Base-by-base conservation (phyloP, 2,329 filamentous ascomycete species). In the Elsinoe australis region DNA sequence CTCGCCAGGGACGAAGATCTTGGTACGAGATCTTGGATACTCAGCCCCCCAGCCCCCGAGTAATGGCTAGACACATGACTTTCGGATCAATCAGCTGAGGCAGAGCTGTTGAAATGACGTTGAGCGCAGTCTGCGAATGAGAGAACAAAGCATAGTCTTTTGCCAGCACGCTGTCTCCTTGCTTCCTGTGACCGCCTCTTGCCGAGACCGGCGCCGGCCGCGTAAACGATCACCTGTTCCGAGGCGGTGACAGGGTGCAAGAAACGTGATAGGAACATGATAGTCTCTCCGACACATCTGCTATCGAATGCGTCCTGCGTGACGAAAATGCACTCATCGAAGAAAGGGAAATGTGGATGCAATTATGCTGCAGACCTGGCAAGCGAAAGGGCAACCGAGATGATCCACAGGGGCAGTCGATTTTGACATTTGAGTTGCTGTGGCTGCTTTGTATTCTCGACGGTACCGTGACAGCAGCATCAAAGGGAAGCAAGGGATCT, bases 51-150 rank as follows among this genome's bases (percentile, higher is more conserved):
- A 24, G 15, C 39, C 28, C 24, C 39, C 9, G 39, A 44, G 26
- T 44, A 29, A 44, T 44, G 39, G 21, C 26, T n/a, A 26, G 24
- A 44, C 39, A 44, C 39, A 21, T 44, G 39, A 44, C 39, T 44
- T 32, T 32, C 31, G 28, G 24, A 24, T 14, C 12, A 15, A 32
- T 32, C 39, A 44, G 17, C 24, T 44, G 39, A 44, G 26, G n/a
- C 5, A 3, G 32, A 31, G 14, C 10, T 26, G 39, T 44, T 44
- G 39, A 44, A 44, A 32, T 44, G 39, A 44, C 31, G 32, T 17
- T 24, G 32, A 26, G 39, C 39, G 26, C 38, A 46, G 49, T 22
- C 47, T 53, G 52, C 60, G 59, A 61, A 63, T 63, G 29, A 59
- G 50, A 52, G 32, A 47, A 39, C 47, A 55, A 47, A 31, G 22